phyloP scores from a whole-genome alignment of 371 early-diverging fungal genomes.

The Mucor indicus region DNA sequence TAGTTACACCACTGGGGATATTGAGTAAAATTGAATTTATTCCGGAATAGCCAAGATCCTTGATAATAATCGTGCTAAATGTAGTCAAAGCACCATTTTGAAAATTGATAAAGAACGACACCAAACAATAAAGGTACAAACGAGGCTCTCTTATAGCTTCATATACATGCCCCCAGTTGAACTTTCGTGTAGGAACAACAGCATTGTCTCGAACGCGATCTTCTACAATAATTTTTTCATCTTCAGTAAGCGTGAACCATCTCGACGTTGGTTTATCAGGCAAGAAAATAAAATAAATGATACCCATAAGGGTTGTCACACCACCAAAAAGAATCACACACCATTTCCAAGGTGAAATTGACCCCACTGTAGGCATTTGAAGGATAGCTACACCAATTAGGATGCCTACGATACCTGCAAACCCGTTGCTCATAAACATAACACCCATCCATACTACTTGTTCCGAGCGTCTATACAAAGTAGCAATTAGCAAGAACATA shows the following conservation, averaged over 20 bases:
- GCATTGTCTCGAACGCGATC: conserved; percentile 28
- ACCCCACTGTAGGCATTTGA: conserved; percentile 15
- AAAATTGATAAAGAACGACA: no score
- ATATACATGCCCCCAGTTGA: no score
- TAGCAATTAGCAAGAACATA: conserved; percentile 32
- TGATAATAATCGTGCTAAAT: no score
- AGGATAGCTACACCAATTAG: conserved; percentile 32
- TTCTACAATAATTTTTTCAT: conserved; percentile 14
- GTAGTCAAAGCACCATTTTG: no score
- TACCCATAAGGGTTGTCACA: conserved; percentile 2
- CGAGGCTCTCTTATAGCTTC: no score
- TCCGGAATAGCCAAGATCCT: no score
- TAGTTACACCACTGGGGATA: no score
- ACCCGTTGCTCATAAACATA: conserved; percentile 30
- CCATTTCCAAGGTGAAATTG: conserved; percentile 27
- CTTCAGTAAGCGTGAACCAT: conserved; percentile 14
- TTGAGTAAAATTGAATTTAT: no score
- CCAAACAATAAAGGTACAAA: no score
- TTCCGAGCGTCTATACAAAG: conserved; percentile 33
- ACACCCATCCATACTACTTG: conserved; percentile 27
- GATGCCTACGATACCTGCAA: conserved; percentile 18
- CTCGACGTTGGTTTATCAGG: conserved; percentile 15
- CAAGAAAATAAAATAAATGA: conserved; percentile 14
- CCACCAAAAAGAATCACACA: conserved; percentile 16
- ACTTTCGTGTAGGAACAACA: no score